Evolutionary conservation across 2,329 filamentous ascomycete genomes (phyloP).

Genomic region (Periconia macrospinosa): DNA sequence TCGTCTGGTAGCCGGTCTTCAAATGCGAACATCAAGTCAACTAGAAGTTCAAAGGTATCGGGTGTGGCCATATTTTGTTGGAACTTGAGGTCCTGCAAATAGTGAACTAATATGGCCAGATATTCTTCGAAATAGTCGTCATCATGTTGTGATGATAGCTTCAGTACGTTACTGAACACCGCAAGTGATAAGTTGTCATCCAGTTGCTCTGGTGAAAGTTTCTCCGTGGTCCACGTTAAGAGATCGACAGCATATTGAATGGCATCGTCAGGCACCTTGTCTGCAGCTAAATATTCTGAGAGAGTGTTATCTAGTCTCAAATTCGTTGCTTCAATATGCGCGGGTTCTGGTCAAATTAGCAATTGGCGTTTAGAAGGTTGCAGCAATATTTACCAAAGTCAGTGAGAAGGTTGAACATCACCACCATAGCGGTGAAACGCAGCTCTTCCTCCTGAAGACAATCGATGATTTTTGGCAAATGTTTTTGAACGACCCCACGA

Average conservation of each 20-base stretch:
- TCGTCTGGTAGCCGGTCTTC: constrained; percentile 29
- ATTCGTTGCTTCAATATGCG: constrained; percentile 35
- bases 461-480: constrained; percentile 28
- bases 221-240: constrained; percentile 38
- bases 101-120: constrained; percentile 35
- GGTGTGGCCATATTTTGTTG: constrained; percentile 36
- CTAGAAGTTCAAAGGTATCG: constrained; percentile 29
- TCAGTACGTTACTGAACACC: constrained; percentile 31
- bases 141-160: constrained; percentile 29
- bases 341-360: constrained; percentile 34
- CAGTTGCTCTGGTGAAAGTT: constrained; percentile 37
- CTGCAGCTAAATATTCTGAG: constrained; percentile 22
- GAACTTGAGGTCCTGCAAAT: constrained; percentile 39
- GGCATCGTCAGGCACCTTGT: constrained; percentile 33
- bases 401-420: constrained; percentile 49
- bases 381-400: constrained; percentile 37
- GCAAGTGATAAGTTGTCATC: constrained; percentile 32
- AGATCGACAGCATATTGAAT: constrained; percentile 39
- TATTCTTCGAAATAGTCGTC: constrained; percentile 43
- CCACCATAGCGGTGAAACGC: constrained; percentile 37
- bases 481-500: constrained; percentile 27
- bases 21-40: constrained; percentile 34
- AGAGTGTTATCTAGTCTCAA: constrained; percentile 38
- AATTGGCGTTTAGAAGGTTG: neutral
- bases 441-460: constrained; percentile 29